phyloP scores from a whole-genome alignment of 164 flowering plant genomes.

The Houttuynia cordata region DNA sequence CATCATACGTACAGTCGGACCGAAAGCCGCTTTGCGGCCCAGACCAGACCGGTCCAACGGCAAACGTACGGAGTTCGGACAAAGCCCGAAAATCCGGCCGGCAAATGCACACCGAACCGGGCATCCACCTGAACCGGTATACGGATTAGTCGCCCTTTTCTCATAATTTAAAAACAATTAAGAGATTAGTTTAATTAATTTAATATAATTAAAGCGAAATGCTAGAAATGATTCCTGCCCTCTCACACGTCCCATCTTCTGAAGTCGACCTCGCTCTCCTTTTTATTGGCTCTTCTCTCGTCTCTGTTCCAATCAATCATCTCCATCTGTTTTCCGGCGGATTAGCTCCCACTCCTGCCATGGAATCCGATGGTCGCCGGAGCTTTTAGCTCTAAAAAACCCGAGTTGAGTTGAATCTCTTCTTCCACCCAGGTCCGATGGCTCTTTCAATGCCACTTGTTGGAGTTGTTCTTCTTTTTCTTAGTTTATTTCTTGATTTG shows the following conservation, averaged over 20 bases:
- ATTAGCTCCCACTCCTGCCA: background rate
- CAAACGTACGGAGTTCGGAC: too few relatives aligned
- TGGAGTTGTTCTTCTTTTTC: background rate
- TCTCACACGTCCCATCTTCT: background rate
- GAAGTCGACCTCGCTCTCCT: background rate
- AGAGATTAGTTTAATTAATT: too few relatives aligned
- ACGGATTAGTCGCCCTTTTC: background rate
- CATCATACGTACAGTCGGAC: too few relatives aligned
- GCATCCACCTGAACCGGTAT: too few relatives aligned
- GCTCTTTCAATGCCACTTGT: background rate
- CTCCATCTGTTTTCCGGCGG: background rate
- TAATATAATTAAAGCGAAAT: too few relatives aligned
- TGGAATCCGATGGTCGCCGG: background rate
- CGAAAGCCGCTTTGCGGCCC: too few relatives aligned
- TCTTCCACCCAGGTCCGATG: background rate
- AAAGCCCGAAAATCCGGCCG: too few relatives aligned
- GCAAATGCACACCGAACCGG: too few relatives aligned
- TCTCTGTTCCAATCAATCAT: background rate
- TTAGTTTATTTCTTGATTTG: background rate
- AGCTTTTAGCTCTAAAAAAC: background rate
- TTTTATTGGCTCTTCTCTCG: background rate
- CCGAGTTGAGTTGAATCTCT: background rate
- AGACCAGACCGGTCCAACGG: too few relatives aligned
- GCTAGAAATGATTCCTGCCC: background rate
- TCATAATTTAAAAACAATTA: too few relatives aligned